These are phyloP conservation scores for Gynochthodes officinalis DNA, from an alignment of 257 asterid species.

Conservation along the genomic window DNA sequence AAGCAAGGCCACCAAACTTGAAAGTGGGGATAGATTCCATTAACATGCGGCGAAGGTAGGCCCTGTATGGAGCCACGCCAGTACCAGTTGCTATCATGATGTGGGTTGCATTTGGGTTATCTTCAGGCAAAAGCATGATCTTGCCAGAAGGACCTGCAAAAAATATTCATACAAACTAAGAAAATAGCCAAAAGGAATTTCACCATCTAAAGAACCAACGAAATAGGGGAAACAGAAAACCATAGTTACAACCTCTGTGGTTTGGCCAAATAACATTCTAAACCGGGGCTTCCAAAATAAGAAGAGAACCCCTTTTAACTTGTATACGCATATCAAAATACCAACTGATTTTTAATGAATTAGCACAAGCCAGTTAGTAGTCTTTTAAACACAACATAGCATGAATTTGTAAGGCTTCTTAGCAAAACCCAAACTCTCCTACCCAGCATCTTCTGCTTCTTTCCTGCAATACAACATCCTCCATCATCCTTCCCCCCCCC, in stretches of 20 bases:
- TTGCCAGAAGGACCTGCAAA: constrained; percentile 92
- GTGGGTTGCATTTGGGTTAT: constrained; percentile 81
- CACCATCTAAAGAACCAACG: constrained; percentile 3
- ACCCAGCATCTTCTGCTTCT: neutral
- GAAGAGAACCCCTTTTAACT: neutral
- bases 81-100: constrained; percentile 97
- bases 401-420: neutral
- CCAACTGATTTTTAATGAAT: neutral
- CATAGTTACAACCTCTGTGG: neutral
- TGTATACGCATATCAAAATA: neutral
- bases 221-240: neutral
- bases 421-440: neutral
- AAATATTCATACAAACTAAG: neutral
- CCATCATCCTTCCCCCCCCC: neutral
- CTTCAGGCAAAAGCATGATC: constrained; percentile 95
- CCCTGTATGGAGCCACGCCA: constrained; percentile 92
- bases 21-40: constrained; percentile 78
- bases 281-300: neutral
- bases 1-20: constrained; percentile 83
- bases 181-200: neutral
- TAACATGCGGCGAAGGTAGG: constrained; percentile 95
- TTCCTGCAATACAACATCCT: too few species aligned
- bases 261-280: neutral
- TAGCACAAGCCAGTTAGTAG: neutral
- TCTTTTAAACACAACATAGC: neutral